phyloP scores from a whole-genome alignment of 1,284 basidiomycete species.

The Porodaedalea pini region DNA sequence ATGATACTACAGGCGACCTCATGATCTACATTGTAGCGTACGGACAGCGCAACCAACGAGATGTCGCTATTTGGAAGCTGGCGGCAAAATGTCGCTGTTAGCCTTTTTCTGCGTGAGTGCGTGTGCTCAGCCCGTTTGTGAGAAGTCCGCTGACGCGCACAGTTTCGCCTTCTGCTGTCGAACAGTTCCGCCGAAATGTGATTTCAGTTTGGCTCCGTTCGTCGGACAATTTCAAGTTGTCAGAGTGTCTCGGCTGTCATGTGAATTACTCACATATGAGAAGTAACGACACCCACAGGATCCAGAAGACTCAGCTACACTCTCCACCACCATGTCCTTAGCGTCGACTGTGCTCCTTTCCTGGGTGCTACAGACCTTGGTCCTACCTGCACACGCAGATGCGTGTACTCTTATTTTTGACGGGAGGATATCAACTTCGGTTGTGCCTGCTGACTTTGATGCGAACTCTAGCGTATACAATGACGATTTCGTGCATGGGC shows the following conservation, averaged over 20 bases:
- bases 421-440: neutral
- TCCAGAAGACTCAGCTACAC: no score
- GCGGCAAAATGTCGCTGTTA: neutral
- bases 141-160: neutral
- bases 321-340: neutral
- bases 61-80: neutral
- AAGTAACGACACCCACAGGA: no score
- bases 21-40: no score
- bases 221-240: no score
- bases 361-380: neutral
- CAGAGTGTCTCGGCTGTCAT: no score
- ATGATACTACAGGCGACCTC: no score
- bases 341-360: neutral
- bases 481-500: conserved; percentile 4
- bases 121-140: neutral
- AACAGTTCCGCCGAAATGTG: no score
- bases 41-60: neutral
- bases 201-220: no score
- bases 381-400: neutral
- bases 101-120: neutral
- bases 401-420: conserved; percentile 6
- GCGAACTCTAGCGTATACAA: conserved; percentile 2
- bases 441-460: conserved; percentile 3
- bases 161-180: no score
- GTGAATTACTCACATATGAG: no score